Evolutionary conservation across 2,329 filamentous ascomycete species (phyloP).

Genomic region (Pseudopithomyces maydicus): DNA sequence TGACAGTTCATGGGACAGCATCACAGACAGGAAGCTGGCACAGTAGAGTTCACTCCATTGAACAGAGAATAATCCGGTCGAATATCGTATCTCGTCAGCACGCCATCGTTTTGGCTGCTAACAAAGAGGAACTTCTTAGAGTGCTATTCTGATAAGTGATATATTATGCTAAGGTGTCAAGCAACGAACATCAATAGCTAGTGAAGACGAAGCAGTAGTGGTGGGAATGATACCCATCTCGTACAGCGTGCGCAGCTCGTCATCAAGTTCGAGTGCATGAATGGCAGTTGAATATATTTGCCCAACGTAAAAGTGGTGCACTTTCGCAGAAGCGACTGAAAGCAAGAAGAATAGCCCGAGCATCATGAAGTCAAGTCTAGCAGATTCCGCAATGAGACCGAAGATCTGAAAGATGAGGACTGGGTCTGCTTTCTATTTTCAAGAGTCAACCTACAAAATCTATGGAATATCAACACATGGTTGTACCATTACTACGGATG

Average conservation of each 20-base stretch:
- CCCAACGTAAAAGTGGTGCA: slow-evolving; percentile 28
- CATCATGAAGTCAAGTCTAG: slow-evolving; percentile 7
- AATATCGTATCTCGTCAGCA: slow-evolving; percentile 21
- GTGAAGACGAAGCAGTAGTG: slow-evolving; percentile 19
- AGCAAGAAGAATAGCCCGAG: slow-evolving; percentile 8
- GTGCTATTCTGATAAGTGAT: slow-evolving; percentile 13
- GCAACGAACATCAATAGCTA: slow-evolving; percentile 24
- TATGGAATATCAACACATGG: slow-evolving; percentile 3
- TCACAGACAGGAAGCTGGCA: slow-evolving; percentile 26
- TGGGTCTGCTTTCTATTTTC: not conserved
- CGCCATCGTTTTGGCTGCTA: slow-evolving; percentile 23
- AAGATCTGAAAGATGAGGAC: not conserved
- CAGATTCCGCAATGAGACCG: not conserved
- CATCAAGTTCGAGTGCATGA: slow-evolving; percentile 22
- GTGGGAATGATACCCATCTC: slow-evolving; percentile 18
- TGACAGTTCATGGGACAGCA: not conserved
- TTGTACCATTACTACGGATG: slow-evolving; percentile 10
- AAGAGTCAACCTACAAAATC: not conserved
- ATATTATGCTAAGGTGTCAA: not conserved
- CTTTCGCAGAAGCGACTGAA: slow-evolving; percentile 12
- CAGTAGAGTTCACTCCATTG: slow-evolving; percentile 20
- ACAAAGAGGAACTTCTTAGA: slow-evolving; percentile 23
- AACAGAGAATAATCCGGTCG: slow-evolving; percentile 21
- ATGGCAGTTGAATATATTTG: slow-evolving; percentile 17
- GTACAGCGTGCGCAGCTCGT: slow-evolving; percentile 13